Base-by-base conservation (phyloP, 2,329 filamentous ascomycete species). In the Calonectria pteridis region DNA sequence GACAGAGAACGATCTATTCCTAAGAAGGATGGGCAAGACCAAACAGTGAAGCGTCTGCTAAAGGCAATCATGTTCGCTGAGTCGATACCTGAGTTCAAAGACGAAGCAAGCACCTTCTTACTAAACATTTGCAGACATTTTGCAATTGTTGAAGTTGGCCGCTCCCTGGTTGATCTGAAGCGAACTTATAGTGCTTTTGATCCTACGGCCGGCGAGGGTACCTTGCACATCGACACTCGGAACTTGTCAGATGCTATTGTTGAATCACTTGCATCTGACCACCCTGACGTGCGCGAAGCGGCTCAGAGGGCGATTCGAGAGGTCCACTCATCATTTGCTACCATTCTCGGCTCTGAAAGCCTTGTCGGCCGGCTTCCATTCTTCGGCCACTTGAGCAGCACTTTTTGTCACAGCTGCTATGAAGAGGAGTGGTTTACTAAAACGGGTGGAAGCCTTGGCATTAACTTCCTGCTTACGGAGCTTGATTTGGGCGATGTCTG, bases 381-480 rank as follows among this genome's bases (percentile, higher is more conserved):
- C 84, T 99, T 99, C 85, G 90, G 89, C 72, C 93, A 96, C 80
- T 88, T 99, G 7, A 93, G 94, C 49, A 94, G 92, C 73, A 93
- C 93, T 0, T 98, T 98, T 83, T 97, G 95, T 79, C 97, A 99
- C 83, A 95, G 95, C 77, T 99, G 97, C 83, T 96, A 98, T 80
- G 95, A 97, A 80, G 96, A 99, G 83, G 97, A 99, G 80, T 99
- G 97, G 97, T 99, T 98, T 82, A 96, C 96, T 67, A 99, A 99
- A 85, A 94, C 95, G 46, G 97, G 96, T 63, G 97, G 97, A 49
- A 96, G 94, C 68, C 87, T 96, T 26, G 97, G 97, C 69, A 98
- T 99, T 80, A 93, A 94, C 80, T 93, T 97, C 71, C 87, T 99
- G 72, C 93, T 96, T 37, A 96, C 94, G 2, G 93, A 96, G 78